Conservation (phyloP, 768 basidiomycete species). For the Leccinum rimulosum region DNA sequence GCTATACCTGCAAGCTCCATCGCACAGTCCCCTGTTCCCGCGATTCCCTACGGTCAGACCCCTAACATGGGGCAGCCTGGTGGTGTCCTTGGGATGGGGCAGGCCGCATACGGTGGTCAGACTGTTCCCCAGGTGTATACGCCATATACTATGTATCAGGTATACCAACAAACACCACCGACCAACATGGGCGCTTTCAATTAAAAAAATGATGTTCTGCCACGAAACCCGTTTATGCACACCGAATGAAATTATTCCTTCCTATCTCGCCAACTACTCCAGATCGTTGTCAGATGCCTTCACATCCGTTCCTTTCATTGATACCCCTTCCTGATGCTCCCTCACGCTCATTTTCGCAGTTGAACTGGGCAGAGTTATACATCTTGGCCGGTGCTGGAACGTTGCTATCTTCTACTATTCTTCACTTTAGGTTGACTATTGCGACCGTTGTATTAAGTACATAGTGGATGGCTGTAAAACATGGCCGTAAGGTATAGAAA, state of each 20-base stretch:
- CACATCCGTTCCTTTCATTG: conserved; percentile 25
- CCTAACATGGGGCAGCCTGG: conserved; percentile 57
- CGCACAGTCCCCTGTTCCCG: conserved; percentile 27
- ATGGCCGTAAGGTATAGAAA: conserved; percentile 35
- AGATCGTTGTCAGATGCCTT: conserved; percentile 24
- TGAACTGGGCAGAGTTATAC: conserved; percentile 22
- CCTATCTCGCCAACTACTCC: conserved; percentile 30
- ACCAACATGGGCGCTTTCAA: conserved; percentile 77
- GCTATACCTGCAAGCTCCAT: conserved; percentile 33
- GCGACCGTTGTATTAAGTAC: conserved; percentile 38
- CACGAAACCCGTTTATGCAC: conserved; percentile 38
- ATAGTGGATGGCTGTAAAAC: conserved; percentile 38
- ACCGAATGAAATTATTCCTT: conserved; percentile 33
- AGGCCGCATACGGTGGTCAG: conserved; percentile 60
- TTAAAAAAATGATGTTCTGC: conserved; percentile 33
- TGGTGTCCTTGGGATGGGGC: conserved; percentile 60
- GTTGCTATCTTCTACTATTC: conserved; percentile 32
- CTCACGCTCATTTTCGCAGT: conserved; percentile 25
- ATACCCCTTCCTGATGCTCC: conserved; percentile 28
- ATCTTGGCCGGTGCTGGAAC: conserved; percentile 32
- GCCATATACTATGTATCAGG: conserved; percentile 74
- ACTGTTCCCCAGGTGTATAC: conserved; percentile 69
- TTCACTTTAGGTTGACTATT: conserved; percentile 31
- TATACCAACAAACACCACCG: conserved; percentile 75
- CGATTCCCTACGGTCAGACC: conserved; percentile 59